Evolutionary conservation across 2,329 filamentous ascomycete species (phyloP).

Genomic region (Acephala macrosclerotiorum): DNA sequence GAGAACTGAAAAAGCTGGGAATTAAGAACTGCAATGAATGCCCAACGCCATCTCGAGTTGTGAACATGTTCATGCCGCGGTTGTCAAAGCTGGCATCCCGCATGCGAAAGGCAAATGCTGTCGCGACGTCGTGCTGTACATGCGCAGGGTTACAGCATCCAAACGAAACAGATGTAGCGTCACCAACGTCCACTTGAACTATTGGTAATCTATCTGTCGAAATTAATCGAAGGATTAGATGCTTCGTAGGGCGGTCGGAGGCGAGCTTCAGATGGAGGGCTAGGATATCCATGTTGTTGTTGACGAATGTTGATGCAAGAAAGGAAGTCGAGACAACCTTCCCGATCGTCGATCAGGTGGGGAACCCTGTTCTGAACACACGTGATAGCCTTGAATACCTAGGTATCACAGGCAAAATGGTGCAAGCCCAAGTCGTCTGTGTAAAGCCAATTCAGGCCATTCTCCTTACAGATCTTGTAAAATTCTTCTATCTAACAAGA

Average conservation of each 20-base stretch:
- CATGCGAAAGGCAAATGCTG: background rate
- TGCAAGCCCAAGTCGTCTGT: too few species aligned
- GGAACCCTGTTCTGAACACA: too few species aligned
- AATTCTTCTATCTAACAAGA: too few species aligned
- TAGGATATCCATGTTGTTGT: background rate
- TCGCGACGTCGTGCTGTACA: background rate
- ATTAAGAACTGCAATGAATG: too few species aligned
- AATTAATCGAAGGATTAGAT: background rate
- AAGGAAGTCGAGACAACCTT: background rate
- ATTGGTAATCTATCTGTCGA: background rate
- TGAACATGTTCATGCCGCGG: background rate
- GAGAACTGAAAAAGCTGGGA: too few species aligned
- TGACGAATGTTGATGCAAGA: background rate
- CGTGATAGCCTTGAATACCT: too few species aligned
- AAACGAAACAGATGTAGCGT: background rate
- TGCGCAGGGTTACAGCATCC: conserved; percentile 3
- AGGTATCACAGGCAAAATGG: too few species aligned
- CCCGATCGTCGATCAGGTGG: too few species aligned
- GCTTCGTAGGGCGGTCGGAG: too few species aligned
- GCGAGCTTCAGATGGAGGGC: background rate
- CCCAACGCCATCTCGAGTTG: background rate
- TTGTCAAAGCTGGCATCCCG: background rate
- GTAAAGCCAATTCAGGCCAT: too few species aligned
- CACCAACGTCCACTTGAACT: background rate
- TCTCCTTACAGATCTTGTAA: too few species aligned